Conservation (phyloP, 2,329 filamentous ascomycete genomes). For the Lachnellula willkommii region DNA sequence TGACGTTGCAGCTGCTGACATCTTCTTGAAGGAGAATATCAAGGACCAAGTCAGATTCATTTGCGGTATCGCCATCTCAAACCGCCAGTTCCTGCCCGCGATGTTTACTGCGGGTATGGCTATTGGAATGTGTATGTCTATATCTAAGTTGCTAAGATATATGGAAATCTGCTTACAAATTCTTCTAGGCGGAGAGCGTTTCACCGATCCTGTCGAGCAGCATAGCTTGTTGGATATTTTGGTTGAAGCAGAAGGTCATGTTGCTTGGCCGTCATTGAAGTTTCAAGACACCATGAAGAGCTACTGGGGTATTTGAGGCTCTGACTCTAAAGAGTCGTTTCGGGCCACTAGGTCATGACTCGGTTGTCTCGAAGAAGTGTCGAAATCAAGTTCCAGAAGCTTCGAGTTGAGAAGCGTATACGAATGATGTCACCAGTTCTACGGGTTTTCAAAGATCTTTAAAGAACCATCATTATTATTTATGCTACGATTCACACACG, state of each 20-base stretch:
- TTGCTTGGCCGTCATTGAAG: constrained; percentile 44
- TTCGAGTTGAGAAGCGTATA: too few relatives aligned
- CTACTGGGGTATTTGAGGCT: constrained; percentile 41
- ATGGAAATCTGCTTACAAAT: background rate
- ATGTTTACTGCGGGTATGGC: constrained; percentile 30
- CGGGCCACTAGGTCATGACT: too few relatives aligned
- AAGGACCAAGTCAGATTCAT: constrained; percentile 6
- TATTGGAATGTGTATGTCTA: constrained; percentile 27
- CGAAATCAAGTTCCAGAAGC: too few relatives aligned
- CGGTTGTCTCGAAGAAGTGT: too few relatives aligned
- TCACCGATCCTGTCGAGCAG: constrained; percentile 41
- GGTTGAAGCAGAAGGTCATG: constrained; percentile 40
- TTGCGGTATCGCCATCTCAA: constrained; percentile 14
- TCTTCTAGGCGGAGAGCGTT: constrained; percentile 36
- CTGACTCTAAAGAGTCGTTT: too few relatives aligned
- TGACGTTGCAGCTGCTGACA: background rate
- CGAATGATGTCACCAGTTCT: too few relatives aligned
- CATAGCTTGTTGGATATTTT: constrained; percentile 43
- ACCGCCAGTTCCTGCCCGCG: constrained; percentile 5
- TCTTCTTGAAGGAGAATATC: constrained; percentile 3
- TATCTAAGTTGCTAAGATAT: background rate
- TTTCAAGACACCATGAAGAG: constrained; percentile 40
- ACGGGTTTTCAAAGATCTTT: too few relatives aligned
- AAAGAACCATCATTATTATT: too few relatives aligned
- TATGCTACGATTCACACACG: too few relatives aligned